Conservation (phyloP, 441 rosid genomes). For the Metrosideros polymorpha region DNA sequence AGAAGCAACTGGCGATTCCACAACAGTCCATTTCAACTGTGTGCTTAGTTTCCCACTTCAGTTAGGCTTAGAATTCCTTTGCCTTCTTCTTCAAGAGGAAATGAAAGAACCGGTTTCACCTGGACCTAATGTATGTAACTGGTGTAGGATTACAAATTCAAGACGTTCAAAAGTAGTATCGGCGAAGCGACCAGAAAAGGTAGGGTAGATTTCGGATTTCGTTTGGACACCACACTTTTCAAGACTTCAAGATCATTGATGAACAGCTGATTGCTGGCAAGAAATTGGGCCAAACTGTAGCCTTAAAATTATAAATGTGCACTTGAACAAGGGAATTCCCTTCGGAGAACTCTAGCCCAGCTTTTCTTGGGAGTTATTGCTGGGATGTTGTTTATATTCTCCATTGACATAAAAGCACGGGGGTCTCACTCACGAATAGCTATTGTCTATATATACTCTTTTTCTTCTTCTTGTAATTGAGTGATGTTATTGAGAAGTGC, state of each 20-base stretch:
- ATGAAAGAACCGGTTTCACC: neutral
- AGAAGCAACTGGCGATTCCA: neutral
- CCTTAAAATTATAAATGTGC: neutral
- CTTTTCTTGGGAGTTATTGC: neutral
- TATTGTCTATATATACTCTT: too few species aligned
- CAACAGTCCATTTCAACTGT: neutral
- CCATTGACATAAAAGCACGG: too few species aligned
- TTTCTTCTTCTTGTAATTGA: too few species aligned
- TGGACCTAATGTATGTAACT: neutral
- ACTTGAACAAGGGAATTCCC: neutral
- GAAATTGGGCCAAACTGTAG: neutral
- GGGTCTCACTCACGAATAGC: too few species aligned
- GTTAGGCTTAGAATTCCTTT: neutral
- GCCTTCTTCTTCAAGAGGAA: neutral
- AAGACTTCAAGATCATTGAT: too few species aligned
- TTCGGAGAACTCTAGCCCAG: neutral
- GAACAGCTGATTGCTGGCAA: neutral
- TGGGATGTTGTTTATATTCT: too few species aligned
- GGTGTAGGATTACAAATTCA: neutral
- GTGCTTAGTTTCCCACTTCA: neutral
- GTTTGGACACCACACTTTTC: neutral
- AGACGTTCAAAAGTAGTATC: too few species aligned
- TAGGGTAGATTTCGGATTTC: neutral
- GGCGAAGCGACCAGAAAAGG: neutral
- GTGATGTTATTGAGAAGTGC: too few species aligned